Base-by-base conservation (phyloP, 768 basidiomycete species). In the Lentinula guzmanii region DNA sequence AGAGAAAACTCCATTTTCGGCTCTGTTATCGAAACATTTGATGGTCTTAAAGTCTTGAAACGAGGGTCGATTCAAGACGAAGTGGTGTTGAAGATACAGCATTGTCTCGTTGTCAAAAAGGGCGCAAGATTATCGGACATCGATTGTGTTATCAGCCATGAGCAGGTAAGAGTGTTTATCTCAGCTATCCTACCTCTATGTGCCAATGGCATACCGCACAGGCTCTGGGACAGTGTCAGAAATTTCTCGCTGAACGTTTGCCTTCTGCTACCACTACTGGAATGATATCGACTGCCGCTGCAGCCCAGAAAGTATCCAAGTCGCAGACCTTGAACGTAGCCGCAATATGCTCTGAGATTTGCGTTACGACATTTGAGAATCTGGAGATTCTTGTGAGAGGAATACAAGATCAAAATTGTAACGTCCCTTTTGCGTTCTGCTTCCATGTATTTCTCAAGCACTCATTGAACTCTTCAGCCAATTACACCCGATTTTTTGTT, bases 1-100 rank as follows among this genome's bases (percentile, higher is more conserved):
- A 87, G 90, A 70, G 91, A 93, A 71, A 93, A 93, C 66, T 85
- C 85, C 15, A 87, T 84, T 39, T 87, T 86, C 65, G 91, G 91
- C 10, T 77, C 75, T 16, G 91, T 93, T 6, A 73, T 83, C 21
- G 91, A 93, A 70, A 89, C 89, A 1, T 91, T 89, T 67, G 86
- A 91, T 67, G 63, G 75, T 37, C 72, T 92, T 52, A 85, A 86
- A 28, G 64, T 62, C n/a, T 75, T 80, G 7, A 66, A 72, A 43
- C 69, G 70, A 13, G 79, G 75, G 7, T 87, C 84, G 66, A 74
- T 92, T 42, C 75, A 80, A 59, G 90, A 87, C 13, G 84, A 84
- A 66, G 76, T 83, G 21, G 78, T 79, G 7, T 72, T 91, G 10
- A 75, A 77, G 54, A 79, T 93, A 10, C 78, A 84, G 56, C 91